Base-by-base conservation (phyloP, 75 land plant species). In the Sequoia sempervirens region DNA sequence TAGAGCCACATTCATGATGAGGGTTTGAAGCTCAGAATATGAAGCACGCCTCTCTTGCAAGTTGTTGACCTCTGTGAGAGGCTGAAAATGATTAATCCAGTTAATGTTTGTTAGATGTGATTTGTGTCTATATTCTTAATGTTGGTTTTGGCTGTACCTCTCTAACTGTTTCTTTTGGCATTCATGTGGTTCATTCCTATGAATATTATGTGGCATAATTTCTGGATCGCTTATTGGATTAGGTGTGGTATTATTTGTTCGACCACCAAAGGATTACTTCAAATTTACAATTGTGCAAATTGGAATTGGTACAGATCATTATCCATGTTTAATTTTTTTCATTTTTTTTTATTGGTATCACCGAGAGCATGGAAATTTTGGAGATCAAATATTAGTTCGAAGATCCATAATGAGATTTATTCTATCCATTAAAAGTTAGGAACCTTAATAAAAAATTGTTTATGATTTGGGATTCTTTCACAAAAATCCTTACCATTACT, bases 141-240 rank as follows among this genome's bases (percentile, higher is more conserved):
- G 26, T 20, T 75, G 43, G 41, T 34, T 75, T 75, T 75, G 5
- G 8, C 43, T 40, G 4, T 45, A n/a, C 2, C 8, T 1, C n/a
- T 20, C 5, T 78, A 78, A 45, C 50, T 20, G 45, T 78, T 78
- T 2, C 17, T 41, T 78, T 78, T 78, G 38, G 13, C 52, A n/a
- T 85, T 80, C 88, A 96, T 97, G 99, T 97, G 97, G 97, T 97
- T 93, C 81, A 95, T 97, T 87, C 99, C 99, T 54, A 79, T 94
- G 76, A 97, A 97, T 88, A 92, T 97, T 97, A 50, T 75, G 94
- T 36, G 93, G 78, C 11, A 82, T 91, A 34, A 85, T 88, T 75
- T 86, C 94, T 36, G 99, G 96, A 53, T 95, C 98, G 6, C 34
- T 89, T 38, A 86, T 97, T 47, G 99, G 99, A 18, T 85, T 91